phyloP scores from a whole-genome alignment of 192 early-diverging fungal species.

The Phlyctochytrium bullatum region DNA sequence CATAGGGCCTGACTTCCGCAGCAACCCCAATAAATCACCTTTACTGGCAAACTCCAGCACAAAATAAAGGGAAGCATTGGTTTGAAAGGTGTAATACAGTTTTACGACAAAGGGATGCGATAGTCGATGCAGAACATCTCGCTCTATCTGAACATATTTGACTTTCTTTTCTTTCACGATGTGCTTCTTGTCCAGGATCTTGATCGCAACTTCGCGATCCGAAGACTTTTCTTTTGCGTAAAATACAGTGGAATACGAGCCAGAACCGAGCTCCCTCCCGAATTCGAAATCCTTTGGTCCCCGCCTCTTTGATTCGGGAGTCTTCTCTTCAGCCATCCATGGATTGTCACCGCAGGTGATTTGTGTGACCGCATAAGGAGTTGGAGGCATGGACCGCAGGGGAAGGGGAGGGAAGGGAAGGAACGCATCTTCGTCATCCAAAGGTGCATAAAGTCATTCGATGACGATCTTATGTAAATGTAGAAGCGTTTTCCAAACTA shows the following conservation, averaged over 20 bases:
- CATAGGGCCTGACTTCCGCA: slow-evolving; percentile 40
- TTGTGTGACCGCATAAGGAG: too few species aligned
- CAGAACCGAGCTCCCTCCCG: slow-evolving; percentile 84
- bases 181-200: slow-evolving; percentile 65
- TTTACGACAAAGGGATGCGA: slow-evolving; percentile 89
- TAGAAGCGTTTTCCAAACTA: too few species aligned
- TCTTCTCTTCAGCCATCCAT: not conserved
- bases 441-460: too few species aligned
- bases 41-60: slow-evolving; percentile 86
- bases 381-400: too few species aligned
- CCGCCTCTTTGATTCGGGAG: slow-evolving; percentile 47
- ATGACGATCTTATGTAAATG: too few species aligned
- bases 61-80: slow-evolving; percentile 87
- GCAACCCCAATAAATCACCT: slow-evolving; percentile 86
- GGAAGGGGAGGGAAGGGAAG: too few species aligned
- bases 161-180: slow-evolving; percentile 95
- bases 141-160: slow-evolving; percentile 95
- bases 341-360: too few species aligned
- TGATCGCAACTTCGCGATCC: slow-evolving; percentile 77
- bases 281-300: slow-evolving; percentile 82
- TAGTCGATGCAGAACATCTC: slow-evolving; percentile 79
- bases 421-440: too few species aligned
- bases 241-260: slow-evolving; percentile 92
- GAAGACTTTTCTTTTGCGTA: slow-evolving; percentile 72
- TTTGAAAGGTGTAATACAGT: slow-evolving; percentile 96